Base-by-base conservation (phyloP, 495 filamentous ascomycete species). In the Penicilliopsis zonata region DNA sequence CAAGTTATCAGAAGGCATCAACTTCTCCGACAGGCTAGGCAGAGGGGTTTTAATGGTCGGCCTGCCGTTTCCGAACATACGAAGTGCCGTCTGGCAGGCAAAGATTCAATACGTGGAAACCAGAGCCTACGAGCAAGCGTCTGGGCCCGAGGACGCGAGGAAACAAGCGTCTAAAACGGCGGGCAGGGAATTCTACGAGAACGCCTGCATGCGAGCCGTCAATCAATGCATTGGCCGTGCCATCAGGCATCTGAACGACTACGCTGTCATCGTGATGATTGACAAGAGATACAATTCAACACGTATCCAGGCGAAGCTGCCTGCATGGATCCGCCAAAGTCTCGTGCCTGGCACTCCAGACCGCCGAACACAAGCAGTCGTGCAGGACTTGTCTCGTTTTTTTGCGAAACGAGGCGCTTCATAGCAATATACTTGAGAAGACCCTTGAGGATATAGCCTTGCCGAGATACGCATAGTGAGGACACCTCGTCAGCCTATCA, bases 191-290 rank as follows among this genome's bases (percentile, higher is more conserved):
- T 93, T 88, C 50, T 94, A 93, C 49, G 87, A 94, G 53, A 96
- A 96, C 47, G 75, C 83, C 2, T 93, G 85, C 55, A 94, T 98
- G 85, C 68, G 90, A 25, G 85, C 88, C 9, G 92, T 98, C 24
- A 98, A 98, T 52, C 90, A 98, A 62, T 86, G 82, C 45, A 84
- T 98, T 41, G 90, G 90, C 3, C 67, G 90, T 37, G 90, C 87
- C 1, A 94, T 98, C 40, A 64, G 90, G 21, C 90, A 98, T 55
- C 71, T 68, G 9, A 69, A 70, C 22, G 90, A 98, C 43, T 95
- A 92, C 56, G 92, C 92, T 1, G 76, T 79, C 12, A 95, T 98
- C 30, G 54, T 94, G 22, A 67, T 98, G 43, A 59, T 94, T 18
- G 90, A 98, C 43, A 64, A 67, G 40, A 62, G 90, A 32, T 98